Conservation (phyloP, 208 protist species). For the Zelonia costaricensis region DNA sequence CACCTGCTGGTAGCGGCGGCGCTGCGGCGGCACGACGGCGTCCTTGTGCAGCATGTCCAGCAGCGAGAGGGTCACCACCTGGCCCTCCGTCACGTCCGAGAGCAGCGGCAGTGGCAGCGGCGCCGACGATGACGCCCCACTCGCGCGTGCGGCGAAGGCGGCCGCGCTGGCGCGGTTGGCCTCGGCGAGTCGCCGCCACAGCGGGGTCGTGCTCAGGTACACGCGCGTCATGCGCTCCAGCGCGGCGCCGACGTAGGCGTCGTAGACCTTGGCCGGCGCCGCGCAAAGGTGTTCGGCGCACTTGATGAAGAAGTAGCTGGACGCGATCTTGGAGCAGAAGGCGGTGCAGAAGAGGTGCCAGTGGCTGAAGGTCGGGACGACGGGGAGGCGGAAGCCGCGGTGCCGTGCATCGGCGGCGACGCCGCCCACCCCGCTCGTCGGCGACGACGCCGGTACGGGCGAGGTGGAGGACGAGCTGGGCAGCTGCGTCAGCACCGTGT, state of each 20-base stretch:
- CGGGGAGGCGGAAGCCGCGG: conserved; percentile 16
- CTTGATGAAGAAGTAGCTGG: conserved; percentile 69
- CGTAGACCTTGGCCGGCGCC: conserved; percentile 36
- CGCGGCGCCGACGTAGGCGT: conserved; percentile 29
- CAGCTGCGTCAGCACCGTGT: conserved; percentile 16
- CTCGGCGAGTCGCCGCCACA: conserved; percentile 21
- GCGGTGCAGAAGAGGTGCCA: conserved; percentile 79
- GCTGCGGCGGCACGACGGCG: conserved; percentile 16
- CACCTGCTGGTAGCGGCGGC: conserved; percentile 33
- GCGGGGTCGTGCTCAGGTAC: conserved; percentile 26
- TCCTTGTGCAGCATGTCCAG: conserved; percentile 46
- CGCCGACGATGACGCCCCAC: not conserved
- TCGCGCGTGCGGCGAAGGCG: not conserved
- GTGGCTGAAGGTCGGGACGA: conserved; percentile 45
- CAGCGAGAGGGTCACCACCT: conserved; percentile 46
- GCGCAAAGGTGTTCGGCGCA: conserved; percentile 49
- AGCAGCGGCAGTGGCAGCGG: conserved; percentile 13
- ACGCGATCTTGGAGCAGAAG: conserved; percentile 52
- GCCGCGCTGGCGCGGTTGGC: conserved; percentile 19
- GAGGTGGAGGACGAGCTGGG: not conserved
- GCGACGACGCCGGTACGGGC: not conserved
- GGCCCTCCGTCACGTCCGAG: conserved; percentile 30
- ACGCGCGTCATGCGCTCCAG: conserved; percentile 34
- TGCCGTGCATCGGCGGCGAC: not conserved
- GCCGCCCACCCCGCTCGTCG: no score